phyloP scores from a whole-genome alignment of 2,329 filamentous ascomycete species.

The Cladorrhinum sp. region DNA sequence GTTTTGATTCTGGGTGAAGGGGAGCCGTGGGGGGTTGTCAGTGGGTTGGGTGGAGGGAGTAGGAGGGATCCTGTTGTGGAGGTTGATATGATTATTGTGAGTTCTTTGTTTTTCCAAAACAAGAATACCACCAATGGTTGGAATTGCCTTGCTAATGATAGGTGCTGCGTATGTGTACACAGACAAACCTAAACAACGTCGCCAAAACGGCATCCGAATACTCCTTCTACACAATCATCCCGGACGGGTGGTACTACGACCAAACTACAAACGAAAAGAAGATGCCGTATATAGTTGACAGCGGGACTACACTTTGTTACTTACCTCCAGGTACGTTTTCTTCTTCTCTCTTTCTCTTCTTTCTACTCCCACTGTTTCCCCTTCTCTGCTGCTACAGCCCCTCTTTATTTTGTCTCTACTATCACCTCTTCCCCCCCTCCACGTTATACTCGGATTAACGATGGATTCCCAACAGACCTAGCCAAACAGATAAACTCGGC shows the following conservation, averaged over 20 bases:
- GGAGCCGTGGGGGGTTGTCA: slow-evolving; percentile 36
- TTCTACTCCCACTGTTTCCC: not conserved
- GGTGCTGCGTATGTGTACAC: slow-evolving; percentile 1
- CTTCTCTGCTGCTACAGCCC: not conserved
- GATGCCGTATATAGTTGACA: slow-evolving; percentile 52
- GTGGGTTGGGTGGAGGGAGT: slow-evolving; percentile 27
- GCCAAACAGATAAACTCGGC: slow-evolving; percentile 46
- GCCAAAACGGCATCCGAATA: slow-evolving; percentile 41
- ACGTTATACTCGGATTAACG: no score
- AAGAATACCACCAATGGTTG: no score
- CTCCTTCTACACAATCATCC: slow-evolving; percentile 53
- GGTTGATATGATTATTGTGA: slow-evolving; percentile 33
- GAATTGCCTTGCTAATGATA: no score
- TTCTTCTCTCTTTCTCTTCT: not conserved
- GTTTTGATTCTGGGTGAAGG: slow-evolving; percentile 47
- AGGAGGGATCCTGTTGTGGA: no score
- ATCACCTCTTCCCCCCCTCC: not conserved
- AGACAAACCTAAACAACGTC: slow-evolving; percentile 43
- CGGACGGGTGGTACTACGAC: slow-evolving; percentile 47
- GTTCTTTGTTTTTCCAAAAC: no score
- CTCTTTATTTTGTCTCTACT: not conserved
- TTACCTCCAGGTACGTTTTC: slow-evolving; percentile 45
- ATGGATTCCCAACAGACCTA: slow-evolving; percentile 11
- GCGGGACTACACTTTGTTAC: slow-evolving; percentile 50
- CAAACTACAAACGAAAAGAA: slow-evolving; percentile 40